Conservation (phyloP, 2,329 filamentous ascomycete species). For the Coniochaeta sp. region DNA sequence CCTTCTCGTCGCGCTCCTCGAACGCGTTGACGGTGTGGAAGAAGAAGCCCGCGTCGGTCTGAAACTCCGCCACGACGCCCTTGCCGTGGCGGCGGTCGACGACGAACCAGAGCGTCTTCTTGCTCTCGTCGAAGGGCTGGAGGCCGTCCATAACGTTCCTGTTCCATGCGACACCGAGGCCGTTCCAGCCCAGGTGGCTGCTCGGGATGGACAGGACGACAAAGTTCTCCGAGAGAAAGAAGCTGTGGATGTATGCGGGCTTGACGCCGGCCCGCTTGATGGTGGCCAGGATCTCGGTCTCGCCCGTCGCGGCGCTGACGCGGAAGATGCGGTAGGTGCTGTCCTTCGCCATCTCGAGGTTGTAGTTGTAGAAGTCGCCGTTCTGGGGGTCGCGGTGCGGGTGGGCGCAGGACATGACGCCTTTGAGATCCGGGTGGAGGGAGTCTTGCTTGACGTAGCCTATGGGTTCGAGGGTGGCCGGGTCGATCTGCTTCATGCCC, state of each 20-base stretch:
- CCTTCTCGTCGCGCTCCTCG: conserved; percentile 44
- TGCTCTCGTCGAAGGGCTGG: conserved; percentile 49
- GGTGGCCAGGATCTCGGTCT: conserved; percentile 64
- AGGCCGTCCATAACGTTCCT: conserved; percentile 65
- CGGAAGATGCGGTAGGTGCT: conserved; percentile 64
- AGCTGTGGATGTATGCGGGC: conserved; percentile 74
- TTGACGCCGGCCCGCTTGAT: conserved; percentile 42
- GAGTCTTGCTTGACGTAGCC: conserved; percentile 50
- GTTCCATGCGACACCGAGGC: conserved; percentile 55
- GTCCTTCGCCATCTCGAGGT: conserved; percentile 54
- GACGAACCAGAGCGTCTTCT: conserved; percentile 63
- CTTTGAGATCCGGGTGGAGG: conserved; percentile 63
- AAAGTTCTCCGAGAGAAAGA: conserved; percentile 65
- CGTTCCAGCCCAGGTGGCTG: conserved; percentile 50
- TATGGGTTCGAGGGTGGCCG: conserved; percentile 65
- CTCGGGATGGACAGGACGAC: conserved; percentile 69
- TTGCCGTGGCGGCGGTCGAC: conserved; percentile 56
- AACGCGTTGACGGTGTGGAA: conserved; percentile 78
- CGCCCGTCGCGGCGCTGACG: conserved; percentile 53
- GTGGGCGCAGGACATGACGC: conserved; percentile 63
- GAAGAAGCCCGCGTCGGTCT: conserved; percentile 65
- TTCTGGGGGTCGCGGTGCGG: conserved; percentile 63
- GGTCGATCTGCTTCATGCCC: conserved; percentile 56
- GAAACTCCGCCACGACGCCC: conserved; percentile 63
- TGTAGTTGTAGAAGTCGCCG: conserved; percentile 76